Evolutionary conservation across 1,284 basidiomycete species (phyloP), one percentile per base, ranked within the genome.

Genomic region (Fomitopsis schrenkii): DNA sequence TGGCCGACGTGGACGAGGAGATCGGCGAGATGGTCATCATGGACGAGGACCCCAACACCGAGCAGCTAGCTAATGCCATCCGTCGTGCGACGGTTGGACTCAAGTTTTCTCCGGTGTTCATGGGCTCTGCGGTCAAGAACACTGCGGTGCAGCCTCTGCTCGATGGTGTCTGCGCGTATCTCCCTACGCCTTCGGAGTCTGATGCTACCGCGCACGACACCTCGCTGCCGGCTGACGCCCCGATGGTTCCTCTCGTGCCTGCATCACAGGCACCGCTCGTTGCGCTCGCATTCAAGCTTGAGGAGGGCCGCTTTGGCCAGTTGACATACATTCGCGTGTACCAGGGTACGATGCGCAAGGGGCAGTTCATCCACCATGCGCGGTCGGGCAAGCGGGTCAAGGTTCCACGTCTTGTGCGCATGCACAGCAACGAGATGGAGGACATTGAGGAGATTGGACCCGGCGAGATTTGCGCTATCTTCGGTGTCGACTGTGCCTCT

Each of bases 341-440:
- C 75, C 96, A 98, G 76, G 97, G 97, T 35, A 92, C 87, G 54
- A 77, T 99, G 72, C 93, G 88, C 77, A 92, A 93, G 74, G 89
- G 93, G 1, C 85, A 83, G 62, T 82, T 90, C 65, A 97, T 99
- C 71, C 95, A 84, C 79, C 98, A 99, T 72, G 94, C 94, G 5
- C 83, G 96, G 48, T 97, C 95, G 22, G 97, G 96, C 57, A 99
- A 98, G 83, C 94, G 91, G 77, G 93, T 98, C 78, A 98, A 99
- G 78, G 94, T 99, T n/a, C 96, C 97, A 8, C 85, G 97, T 55
- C 80, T 99, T 64, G 97, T 98, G 62, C 85, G 96, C 62, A 98
- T 99, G 97, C 97, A 99, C 77, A 91, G 90, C 74, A 94, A 99
- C 71, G 97, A 99, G 77, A 98, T 99, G 97, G 97, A 99, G 85